A percentile compares a stretch with the other conserved stretches of the same genome.
Evolutionary conservation across 176 grass and related monocot species (phyloP).

Genomic region (Urochloa ruziziensis): DNA sequence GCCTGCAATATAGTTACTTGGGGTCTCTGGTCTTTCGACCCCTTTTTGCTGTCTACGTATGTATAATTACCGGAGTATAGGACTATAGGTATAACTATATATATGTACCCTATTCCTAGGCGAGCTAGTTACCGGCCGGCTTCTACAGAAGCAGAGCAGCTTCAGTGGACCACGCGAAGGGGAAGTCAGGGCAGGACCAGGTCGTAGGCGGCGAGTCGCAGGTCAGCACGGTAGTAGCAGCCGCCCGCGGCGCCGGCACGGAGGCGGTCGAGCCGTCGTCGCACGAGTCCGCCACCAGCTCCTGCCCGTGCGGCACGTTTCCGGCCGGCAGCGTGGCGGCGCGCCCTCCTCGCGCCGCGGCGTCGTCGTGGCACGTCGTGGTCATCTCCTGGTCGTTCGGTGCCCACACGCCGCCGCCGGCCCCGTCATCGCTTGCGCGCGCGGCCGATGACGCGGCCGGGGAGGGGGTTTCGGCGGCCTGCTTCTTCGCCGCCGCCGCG

Average conservation of each 20-base stretch:
- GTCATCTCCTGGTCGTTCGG: background rate
- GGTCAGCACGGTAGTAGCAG: background rate
- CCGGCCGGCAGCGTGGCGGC: too few species aligned
- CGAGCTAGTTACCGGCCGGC: background rate
- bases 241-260: background rate
- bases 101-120: background rate
- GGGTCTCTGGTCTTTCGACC: background rate
- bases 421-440: background rate
- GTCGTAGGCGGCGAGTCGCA: constrained; percentile 16
- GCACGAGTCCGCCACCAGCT: constrained; percentile 7
- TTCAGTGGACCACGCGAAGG: constrained; percentile 33
- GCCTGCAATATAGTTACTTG: background rate
- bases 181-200: constrained; percentile 28
- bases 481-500: background rate
- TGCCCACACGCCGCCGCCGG: background rate
- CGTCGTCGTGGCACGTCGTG: background rate
- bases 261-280: constrained; percentile 14
- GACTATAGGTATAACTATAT: background rate
- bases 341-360: background rate
- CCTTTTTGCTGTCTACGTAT: background rate
- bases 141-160: constrained; percentile 14
- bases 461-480: background rate
- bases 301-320: background rate
- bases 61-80: background rate
- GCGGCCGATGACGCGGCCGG: background rate